Base-by-base conservation (phyloP, 805 yeast species). In the Spathaspora arborariae region DNA sequence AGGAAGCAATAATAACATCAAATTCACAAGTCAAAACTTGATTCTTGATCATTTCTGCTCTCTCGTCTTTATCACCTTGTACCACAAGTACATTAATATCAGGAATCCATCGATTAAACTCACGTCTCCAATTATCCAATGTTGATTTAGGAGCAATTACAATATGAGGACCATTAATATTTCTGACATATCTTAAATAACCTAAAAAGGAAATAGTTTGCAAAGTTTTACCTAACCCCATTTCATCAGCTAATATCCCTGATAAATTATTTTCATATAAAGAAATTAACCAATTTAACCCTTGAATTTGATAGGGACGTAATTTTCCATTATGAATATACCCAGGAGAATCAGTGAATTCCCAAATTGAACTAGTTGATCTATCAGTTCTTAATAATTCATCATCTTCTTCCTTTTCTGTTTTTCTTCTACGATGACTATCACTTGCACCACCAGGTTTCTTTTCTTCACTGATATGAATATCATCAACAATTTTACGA, bases 151-250 rank as follows among this genome's bases (percentile, higher is more conserved):
- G 95, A 2, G 85, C 86, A 56, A 86, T 78, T 16, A 86, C 84
- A 50, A 86, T 70, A 60, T 81, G 88, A 2, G 95, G 95, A 2
- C 94, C 94, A 35, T 72, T 73, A 24, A 78, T 71, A 26, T 76
- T 70, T 53, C 76, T 80, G 45, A 81, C 63, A 57, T 80, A 84
- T 50, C 94, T 72, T 37, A 86, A 66, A 58, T 82, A 86, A 2
- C 92, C 92, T 39, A 86, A 64, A 51, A 84, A 83, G 6, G 92
- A 79, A 52, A 86, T 85, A 0, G 92, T 86, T 62, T 86, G 94
- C 48, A 86, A 67, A 3, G 94, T 86, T 60, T 86, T 86, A 55
- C 94, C 94, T 51, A 86, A 66, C 1, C 94, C 94, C 94, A 86
- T 86, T 65, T 86, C 94, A 64, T 86, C 94, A 1, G 94, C 94